phyloP scores from a whole-genome alignment of 805 yeast species.

The Yarrowia alimentaria region DNA sequence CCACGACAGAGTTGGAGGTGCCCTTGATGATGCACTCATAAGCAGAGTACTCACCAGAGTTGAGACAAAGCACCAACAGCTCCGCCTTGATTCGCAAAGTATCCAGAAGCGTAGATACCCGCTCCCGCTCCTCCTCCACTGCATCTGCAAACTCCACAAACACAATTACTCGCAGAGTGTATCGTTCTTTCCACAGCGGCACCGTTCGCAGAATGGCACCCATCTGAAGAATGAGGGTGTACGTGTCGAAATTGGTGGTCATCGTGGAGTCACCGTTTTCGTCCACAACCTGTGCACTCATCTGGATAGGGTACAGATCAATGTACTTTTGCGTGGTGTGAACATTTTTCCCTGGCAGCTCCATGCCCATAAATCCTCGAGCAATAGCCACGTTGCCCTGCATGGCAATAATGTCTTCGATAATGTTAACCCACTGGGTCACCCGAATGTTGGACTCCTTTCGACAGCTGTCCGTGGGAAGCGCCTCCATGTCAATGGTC shows the following conservation, averaged over 20 bases:
- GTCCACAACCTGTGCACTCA: constrained; percentile 78
- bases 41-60: constrained; percentile 51
- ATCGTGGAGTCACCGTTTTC: constrained; percentile 64
- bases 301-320: constrained; percentile 94
- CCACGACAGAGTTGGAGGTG: constrained; percentile 6
- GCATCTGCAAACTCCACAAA: constrained; percentile 80
- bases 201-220: constrained; percentile 94
- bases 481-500: constrained; percentile 42
- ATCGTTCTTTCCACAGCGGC: constrained; percentile 83
- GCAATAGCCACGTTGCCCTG: constrained; percentile 93
- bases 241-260: constrained; percentile 93
- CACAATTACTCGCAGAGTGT: constrained; percentile 73
- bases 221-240: constrained; percentile 85
- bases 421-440: constrained; percentile 84
- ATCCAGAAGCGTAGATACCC: constrained; percentile 63
- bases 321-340: constrained; percentile 47
- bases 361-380: constrained; percentile 70
- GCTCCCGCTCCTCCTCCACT: constrained; percentile 61
- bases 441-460: constrained; percentile 67
- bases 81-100: constrained; percentile 83
- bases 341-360: constrained; percentile 50
- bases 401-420: constrained; percentile 86
- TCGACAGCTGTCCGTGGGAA: constrained; percentile 80
- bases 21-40: constrained; percentile 83
- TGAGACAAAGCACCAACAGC: constrained; percentile 69